Base-by-base conservation (phyloP, 2,329 filamentous ascomycete species). In the Ambrosiella cleistominuta region DNA sequence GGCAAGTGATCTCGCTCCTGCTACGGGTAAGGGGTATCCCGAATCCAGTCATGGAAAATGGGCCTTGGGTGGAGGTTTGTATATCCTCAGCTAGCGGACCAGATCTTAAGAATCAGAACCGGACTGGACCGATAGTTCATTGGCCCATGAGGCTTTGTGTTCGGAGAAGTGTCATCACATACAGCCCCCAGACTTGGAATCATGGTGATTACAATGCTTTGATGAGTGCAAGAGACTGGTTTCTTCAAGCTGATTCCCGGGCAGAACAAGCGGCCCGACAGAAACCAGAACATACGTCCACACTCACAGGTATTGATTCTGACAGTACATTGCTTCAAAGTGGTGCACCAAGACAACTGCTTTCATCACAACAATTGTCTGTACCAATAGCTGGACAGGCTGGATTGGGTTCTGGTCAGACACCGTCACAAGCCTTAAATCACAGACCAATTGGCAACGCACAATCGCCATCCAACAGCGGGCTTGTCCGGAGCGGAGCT, bases 141-240 rank as follows among this genome's bases (percentile, higher is more conserved):
- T 81, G 78, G 78, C 79, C 78, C 45, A 71, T 75, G 1, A 69
- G 69, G 15, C 70, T 80, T 1, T 79, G 77, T 62, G 78, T 78
- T 59, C 73, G 75, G 56, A 76, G 75, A 61, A 71, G 70, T 55
- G 66, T 70, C 15, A 66, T 74, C n/a, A 69, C 70, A 9, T 65
- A 72, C 27, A 66, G 66, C n/a, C 68, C 70, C 6, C 71, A 65
- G 40, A 68, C 6, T 60, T 72, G 8, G 71, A 72, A 42, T 17
- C 35, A 38, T 3, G 57, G 37, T 71, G 70, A 68, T 4, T 72
- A 75, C 56, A 77, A 81, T 62, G 72, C 75, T 3, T 63, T 81
- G 12, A 70, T 69, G 13, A 67, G 66, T 58, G 77, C 77, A 1
- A 74, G 70, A 61, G 64, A 65, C 9, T 81, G 78, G 78, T 75